phyloP scores from a whole-genome alignment of 768 basidiomycete species.

The Suillus clintonianus region DNA sequence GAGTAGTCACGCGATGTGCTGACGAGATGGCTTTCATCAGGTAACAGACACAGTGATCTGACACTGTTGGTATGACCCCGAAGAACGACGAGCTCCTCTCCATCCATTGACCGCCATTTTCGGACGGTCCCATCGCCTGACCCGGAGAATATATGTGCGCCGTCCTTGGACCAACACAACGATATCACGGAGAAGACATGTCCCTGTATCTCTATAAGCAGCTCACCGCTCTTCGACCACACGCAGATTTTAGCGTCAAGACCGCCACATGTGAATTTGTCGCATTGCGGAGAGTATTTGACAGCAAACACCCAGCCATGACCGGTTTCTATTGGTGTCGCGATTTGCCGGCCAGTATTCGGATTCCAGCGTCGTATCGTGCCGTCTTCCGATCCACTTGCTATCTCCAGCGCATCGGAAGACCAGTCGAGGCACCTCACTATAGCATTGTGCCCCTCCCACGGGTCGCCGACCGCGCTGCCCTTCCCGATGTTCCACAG shows the following conservation, averaged over 20 bases:
- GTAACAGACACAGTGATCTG: background rate
- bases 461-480: background rate
- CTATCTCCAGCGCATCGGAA: constrained; percentile 11
- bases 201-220: background rate
- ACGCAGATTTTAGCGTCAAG: background rate
- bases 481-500: background rate
- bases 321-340: background rate
- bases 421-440: constrained; percentile 14
- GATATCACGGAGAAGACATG: background rate
- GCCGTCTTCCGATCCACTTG: constrained; percentile 5
- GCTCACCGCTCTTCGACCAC: background rate
- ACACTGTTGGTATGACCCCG: background rate
- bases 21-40: background rate
- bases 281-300: background rate
- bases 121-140: background rate
- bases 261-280: background rate
- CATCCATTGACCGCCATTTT: background rate
- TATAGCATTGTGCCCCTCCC: background rate
- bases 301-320: background rate
- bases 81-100: background rate
- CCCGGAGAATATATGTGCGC: background rate
- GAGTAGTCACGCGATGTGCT: background rate
- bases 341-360: background rate
- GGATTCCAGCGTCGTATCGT: constrained; percentile 14
- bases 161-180: background rate